Conservation (phyloP, 139 green algal species). For the Medakamo hakoo region DNA sequence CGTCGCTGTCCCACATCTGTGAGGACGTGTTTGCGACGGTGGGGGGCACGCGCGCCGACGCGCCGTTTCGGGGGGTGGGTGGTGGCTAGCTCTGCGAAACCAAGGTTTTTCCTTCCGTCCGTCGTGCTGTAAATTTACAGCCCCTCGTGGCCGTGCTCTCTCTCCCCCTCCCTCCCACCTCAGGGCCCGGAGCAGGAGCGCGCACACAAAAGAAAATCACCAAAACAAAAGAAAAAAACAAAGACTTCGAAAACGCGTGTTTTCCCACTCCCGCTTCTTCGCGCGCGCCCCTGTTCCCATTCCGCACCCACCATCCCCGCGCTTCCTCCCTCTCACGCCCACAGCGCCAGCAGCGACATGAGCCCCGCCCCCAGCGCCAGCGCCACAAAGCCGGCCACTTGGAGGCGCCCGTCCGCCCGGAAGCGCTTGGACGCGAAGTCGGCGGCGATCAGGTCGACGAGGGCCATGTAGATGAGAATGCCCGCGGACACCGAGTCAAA, state of each 20-base stretch:
- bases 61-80: no score
- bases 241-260: background rate
- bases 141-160: no score
- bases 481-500: constrained; percentile 12
- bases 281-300: no score
- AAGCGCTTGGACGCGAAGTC: constrained; percentile 7
- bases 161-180: no score
- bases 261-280: no score
- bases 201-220: background rate
- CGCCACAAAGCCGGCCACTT: background rate
- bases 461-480: constrained; percentile 18
- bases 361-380: background rate
- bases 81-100: no score
- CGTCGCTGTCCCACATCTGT: background rate
- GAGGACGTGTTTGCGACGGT: background rate
- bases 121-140: no score
- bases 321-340: constrained; percentile 1
- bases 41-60: no score
- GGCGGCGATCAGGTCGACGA: constrained; percentile 14
- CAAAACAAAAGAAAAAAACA: background rate
- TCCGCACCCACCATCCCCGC: no score
- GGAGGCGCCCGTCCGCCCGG: constrained; percentile 1
- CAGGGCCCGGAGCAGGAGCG: no score
- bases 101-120: no score
- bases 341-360: constrained; percentile 2